Evolutionary conservation across 2,329 filamentous ascomycete genomes (phyloP), one percentile per base, ranked within the genome.

Genomic region (Sphaerulina musiva): DNA sequence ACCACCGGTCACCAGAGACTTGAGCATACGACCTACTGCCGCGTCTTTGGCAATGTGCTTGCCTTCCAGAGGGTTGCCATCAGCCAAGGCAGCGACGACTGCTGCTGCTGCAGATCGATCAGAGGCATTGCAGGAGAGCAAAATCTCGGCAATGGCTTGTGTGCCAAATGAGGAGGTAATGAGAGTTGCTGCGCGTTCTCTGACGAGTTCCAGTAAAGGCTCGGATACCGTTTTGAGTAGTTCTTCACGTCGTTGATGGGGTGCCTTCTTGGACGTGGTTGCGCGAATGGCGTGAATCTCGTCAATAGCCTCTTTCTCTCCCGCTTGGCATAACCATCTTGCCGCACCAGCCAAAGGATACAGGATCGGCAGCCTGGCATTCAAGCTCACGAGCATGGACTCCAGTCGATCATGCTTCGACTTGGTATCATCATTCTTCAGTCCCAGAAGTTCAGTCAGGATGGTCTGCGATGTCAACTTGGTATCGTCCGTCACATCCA

Each of bases 401-500:
- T 86, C 80, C 2, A 79, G 74, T 34, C 83, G 76, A 53, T 69
- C 66, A n/a, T 76, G 71, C 48, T 70, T 68, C 57, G 67, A 58
- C 4, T 62, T 60, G 9, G 79, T 78, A 52, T 84, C 77, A 23
- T 70, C 63, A 38, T 68, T 60, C 46, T 80, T 77, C 56, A 83
- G 81, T 59, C 85, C 87, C 14, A 96, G 74, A 10, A 98, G 77
- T 71, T 97, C 92, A 0, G 88, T 79, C 71, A 95, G 89, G 60
- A 98, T 87, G 32, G 87, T 79, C 95, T 97, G 48, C 84, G 79
- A 2, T 84, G 88, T 66, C 95, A 60, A 78, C 60, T 95, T 91
- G 8, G 93, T 98, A 69, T 98, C 93, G 64, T 98, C 93, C 46
- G 95, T 84, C 46, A 95, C 85, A 65, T 97, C 93, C 68, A 91